Base-by-base conservation (phyloP, 352 stramenopile genomes). In the Phytopythium mirpurense region DNA sequence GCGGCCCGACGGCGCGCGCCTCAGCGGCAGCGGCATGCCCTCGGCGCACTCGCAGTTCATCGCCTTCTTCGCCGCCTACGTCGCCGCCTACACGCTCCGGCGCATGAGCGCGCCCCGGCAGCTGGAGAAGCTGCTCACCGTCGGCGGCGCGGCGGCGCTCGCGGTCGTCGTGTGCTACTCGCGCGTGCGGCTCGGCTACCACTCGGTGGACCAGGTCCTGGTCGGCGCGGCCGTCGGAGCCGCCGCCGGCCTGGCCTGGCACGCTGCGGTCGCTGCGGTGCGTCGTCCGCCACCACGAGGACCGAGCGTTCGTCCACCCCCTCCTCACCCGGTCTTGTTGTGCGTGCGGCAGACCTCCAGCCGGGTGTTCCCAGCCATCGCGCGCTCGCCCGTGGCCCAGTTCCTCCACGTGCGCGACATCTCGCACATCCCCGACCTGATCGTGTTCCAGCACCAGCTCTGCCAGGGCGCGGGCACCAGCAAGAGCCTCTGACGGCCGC, bases 1-100 rank as follows among this genome's bases (percentile, higher is more conserved):
- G 41, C 74, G 84, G 10, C 84, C 84, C 0, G 60, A 73, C 53
- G 78, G 79, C 51, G 77, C 84, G 24, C 70, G 68, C 55, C 84
- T 88, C 56, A 73, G 65, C 26, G 82, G 82, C 32, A 61, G 65
- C 5, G 80, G 84, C 2, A 94, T 93, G 82, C 84, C 82, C 11
- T 93, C 82, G 2, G 80, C 82, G 10, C 82, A 94, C 62, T 72
- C 82, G 16, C 84, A 94, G 55, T 93, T 93, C 53, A 78, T 91
- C 57, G 62, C 67, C 0, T 93, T 94, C 67, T 94, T 94, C 41
- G 63, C 82, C 6, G 64, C 68, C 23, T 93, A 91, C 48, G 60
- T 79, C 41, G 57, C 89, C 40, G 67, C 77, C 8, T 93, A 92
- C 69, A 92, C 80, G 5, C 62, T 60, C 36, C 82, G 72, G 50